Evolutionary conservation across 2,329 filamentous ascomycete species (phyloP).

Genomic region (Monilinia aucupariae): DNA sequence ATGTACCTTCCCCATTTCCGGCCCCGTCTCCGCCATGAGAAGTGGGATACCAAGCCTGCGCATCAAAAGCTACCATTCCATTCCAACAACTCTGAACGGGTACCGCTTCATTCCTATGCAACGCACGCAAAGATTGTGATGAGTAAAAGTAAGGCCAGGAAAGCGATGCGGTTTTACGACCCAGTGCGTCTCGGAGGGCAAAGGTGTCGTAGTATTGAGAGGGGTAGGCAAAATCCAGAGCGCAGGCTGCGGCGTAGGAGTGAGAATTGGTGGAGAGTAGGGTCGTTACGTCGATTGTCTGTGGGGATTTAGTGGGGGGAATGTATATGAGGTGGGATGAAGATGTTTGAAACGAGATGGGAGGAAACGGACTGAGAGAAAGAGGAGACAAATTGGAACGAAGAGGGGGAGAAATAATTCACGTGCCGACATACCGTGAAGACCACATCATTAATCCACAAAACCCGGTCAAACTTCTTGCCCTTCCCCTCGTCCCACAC

Average conservation of each 20-base stretch:
- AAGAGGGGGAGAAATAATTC: background rate
- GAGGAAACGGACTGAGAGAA: no score
- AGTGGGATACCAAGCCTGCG: constrained; percentile 46
- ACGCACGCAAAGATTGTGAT: constrained; percentile 45
- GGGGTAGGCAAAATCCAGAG: constrained; percentile 52
- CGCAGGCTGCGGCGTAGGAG: constrained; percentile 55
- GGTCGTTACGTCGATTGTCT: constrained; percentile 50
- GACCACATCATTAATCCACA: constrained; percentile 58
- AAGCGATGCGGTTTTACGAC: constrained; percentile 42
- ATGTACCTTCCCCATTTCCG: background rate
- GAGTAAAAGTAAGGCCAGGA: constrained; percentile 55
- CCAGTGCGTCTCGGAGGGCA: constrained; percentile 47
- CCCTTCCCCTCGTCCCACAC: constrained; percentile 35
- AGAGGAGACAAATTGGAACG: background rate
- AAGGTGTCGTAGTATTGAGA: constrained; percentile 58
- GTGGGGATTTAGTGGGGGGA: background rate
- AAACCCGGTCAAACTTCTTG: constrained; percentile 45
- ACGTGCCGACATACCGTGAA: constrained; percentile 44
- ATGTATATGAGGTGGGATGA: background rate
- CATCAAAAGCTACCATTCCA: constrained; percentile 48
- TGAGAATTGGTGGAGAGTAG: constrained; percentile 52
- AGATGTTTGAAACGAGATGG: no score
- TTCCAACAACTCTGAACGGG: constrained; percentile 54
- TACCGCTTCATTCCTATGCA: constrained; percentile 45
- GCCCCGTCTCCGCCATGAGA: no score